Conservation (phyloP, 768 basidiomycete species). For the Hortiboletus campestris region DNA sequence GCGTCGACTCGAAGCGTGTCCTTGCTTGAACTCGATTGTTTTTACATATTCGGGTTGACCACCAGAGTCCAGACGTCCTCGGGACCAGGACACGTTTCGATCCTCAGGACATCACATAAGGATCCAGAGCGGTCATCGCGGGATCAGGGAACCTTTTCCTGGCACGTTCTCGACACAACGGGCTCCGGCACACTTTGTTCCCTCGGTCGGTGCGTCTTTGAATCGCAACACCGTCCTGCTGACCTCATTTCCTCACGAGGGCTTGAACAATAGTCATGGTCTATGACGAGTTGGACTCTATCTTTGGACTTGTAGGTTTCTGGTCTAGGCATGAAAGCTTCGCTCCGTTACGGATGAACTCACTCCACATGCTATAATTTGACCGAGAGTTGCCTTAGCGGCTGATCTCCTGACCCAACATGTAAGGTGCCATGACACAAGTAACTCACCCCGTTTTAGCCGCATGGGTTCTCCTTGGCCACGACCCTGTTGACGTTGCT, state of each 20-base stretch:
- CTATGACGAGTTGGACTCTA: neutral
- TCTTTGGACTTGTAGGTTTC: neutral
- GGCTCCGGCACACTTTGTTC: too few species aligned
- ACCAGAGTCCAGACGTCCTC: neutral
- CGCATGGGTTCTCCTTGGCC: neutral
- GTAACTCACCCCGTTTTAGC: neutral
- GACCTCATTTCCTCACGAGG: neutral
- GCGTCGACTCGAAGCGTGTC: too few species aligned
- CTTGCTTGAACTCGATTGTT: too few species aligned
- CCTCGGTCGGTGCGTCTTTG: neutral
- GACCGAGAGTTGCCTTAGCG: neutral
- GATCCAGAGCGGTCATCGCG: neutral
- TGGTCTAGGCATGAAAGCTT: neutral
- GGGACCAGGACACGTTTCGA: too few species aligned
- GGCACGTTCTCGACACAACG: neutral
- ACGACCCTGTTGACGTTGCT: neutral
- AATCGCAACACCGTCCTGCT: neutral
- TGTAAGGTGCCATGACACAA: slow-evolving; percentile 4
- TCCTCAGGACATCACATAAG: neutral
- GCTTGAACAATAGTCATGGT: neutral
- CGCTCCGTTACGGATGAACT: neutral
- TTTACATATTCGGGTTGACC: neutral
- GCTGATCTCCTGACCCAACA: neutral
- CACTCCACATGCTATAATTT: neutral
- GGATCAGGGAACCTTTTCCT: neutral